A percentile compares a stretch with the other conserved stretches of the same genome.
These are phyloP conservation scores for Candida patagonica DNA, from an alignment of 805 yeast genomes.

Conservation along the genomic window DNA sequence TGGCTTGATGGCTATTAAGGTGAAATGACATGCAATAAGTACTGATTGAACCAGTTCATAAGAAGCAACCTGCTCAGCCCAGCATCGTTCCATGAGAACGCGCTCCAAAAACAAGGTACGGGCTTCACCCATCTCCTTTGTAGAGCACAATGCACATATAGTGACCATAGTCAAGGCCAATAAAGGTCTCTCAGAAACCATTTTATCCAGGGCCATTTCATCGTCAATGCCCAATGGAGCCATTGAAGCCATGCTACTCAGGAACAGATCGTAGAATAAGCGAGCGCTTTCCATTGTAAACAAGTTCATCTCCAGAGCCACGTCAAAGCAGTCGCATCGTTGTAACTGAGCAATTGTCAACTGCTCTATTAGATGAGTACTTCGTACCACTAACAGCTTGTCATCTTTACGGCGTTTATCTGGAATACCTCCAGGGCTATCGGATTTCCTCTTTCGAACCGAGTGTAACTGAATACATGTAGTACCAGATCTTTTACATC, in stretches of 20 bases:
- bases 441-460: no score
- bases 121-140: slow-evolving; percentile 7
- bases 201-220: neutral
- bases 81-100: slow-evolving; percentile 8
- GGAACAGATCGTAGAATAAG: slow-evolving; percentile 3
- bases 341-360: neutral
- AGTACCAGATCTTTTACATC: slow-evolving; percentile 14
- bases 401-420: neutral
- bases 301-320: slow-evolving; percentile 8
- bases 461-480: slow-evolving; percentile 7
- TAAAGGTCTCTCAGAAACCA: slow-evolving; percentile 6
- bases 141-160: slow-evolving; percentile 7
- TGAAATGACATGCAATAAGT: slow-evolving; percentile 13
- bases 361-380: no score
- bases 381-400: no score
- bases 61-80: slow-evolving; percentile 6
- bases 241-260: slow-evolving; percentile 4
- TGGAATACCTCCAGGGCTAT: no score
- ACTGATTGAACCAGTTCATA: slow-evolving; percentile 10
- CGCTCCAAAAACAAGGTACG: slow-evolving; percentile 11
- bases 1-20: slow-evolving; percentile 7
- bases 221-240: slow-evolving; percentile 6
- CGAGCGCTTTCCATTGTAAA: slow-evolving; percentile 6
- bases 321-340: slow-evolving; percentile 3
- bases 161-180: slow-evolving; percentile 9